Evolutionary conservation across 306 rosid species (phyloP), one percentile per base, ranked within the genome.

Genomic region (Spatholobus suberectus): DNA sequence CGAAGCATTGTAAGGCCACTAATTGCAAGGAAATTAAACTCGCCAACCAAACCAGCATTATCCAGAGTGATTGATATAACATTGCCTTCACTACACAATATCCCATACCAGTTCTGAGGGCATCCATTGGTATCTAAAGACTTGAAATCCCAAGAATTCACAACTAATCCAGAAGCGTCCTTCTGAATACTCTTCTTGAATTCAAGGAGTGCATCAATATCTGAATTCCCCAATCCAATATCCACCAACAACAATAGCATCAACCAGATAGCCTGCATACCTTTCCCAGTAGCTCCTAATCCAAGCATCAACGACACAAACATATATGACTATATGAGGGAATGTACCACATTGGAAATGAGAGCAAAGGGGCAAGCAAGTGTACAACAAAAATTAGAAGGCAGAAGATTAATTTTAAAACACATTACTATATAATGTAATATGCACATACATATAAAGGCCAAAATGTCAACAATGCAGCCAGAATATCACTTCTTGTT

Each of bases 101-200:
- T 44, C 21, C 97, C 97, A 80, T 79, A 67, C 96, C 97, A 93
- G 76, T 88, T 86, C 75, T 34, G 83, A 57, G 97, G 96, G 78
- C 97, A 93, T 26, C 94, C 92, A 86, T 89, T 76, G n/a, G 96
- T 88, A 69, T 88, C 91, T 76, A 90, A 32, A 54, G 94, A 89
- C 80, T 75, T 85, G 2, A 91, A 88, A 83, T 89, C 88, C 97
- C 97, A 93, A 12, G 97, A 91, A 77, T 63, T 82, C 72, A 91
- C 77, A 49, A 90, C 72, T 82, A 86, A 74, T 75, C 93, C 89
- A 44, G 85, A 84, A 82, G 94, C 88, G 82, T 90, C 97, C 40
- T 73, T 72, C 70, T 76, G 79, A 88, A 93, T 80, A 85, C 96
- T 84, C 77, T 86, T 89, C 84, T 88, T 91, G 35, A 93, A 86